Evolutionary conservation across 257 asterid genomes (phyloP).

Genomic region (Jasminum sambac): DNA sequence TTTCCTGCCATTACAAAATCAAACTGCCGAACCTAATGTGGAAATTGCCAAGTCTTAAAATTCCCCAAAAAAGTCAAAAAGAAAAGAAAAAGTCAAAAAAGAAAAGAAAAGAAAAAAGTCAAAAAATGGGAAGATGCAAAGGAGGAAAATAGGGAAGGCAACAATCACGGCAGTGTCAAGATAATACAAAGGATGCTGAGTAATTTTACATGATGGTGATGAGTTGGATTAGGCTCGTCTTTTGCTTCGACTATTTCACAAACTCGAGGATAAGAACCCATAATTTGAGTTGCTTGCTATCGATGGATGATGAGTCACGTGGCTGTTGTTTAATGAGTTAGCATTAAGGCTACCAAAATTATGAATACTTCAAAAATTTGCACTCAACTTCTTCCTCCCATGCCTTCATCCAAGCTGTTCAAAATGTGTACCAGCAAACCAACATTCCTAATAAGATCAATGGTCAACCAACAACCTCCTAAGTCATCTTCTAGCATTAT

Average conservation of each 20-base stretch:
- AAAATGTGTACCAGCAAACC: constrained; percentile 24
- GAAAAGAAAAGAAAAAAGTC: too few species aligned
- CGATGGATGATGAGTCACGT: constrained; percentile 18
- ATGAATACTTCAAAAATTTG: constrained; percentile 5
- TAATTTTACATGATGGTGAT: constrained; percentile 28
- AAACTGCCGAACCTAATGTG: too few species aligned
- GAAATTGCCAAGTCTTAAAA: too few species aligned
- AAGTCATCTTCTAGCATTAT: not conserved
- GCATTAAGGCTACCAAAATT: not conserved
- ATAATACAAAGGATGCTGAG: too few species aligned
- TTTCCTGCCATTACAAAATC: too few species aligned
- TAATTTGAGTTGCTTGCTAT: constrained; percentile 21
- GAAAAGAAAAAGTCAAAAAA: too few species aligned
- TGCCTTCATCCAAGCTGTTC: constrained; percentile 23
- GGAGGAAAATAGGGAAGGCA: too few species aligned
- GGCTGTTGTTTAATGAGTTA: constrained; percentile 14
- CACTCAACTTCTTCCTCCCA: constrained; percentile 16
- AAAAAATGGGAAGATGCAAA: too few species aligned
- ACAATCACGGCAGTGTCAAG: too few species aligned
- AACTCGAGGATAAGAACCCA: constrained; percentile 59
- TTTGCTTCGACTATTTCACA: constrained; percentile 74
- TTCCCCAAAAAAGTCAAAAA: too few species aligned
- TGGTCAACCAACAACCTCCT: not conserved
- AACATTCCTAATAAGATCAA: constrained; percentile 6
- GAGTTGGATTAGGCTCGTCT: constrained; percentile 40